Base-by-base conservation (phyloP, 2,329 filamentous ascomycete species). In the Colletotrichum shisoi region DNA sequence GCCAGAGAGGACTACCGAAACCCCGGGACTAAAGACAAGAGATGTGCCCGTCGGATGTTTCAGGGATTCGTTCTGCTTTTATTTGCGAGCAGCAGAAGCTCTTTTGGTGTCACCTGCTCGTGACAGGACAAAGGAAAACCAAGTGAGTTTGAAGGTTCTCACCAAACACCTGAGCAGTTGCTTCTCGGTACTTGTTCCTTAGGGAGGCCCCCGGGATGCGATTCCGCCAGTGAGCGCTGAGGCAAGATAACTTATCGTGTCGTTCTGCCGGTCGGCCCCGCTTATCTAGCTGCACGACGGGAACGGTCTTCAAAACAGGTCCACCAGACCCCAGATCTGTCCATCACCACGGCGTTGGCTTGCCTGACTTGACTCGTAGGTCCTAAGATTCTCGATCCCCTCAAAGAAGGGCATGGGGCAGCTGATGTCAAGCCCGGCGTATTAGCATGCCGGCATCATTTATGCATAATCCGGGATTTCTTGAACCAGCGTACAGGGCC, bases 1-100 rank as follows among this genome's bases (percentile, higher is more conserved):
- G 46, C 58, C 40, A n/a, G 46, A 24, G 45, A 63, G 12, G 39
- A 42, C 27, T 13, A 27, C 48, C 31, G 24, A 21, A 61, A 62
- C 31, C n/a, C 62, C 34, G 42, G 51, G 58, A 44, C 19, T 34
- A 39, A 54, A 44, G 34, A 51, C 45, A 40, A 45, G 56, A 19
- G 24, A 39, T 60, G 61, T 57, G 37, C 54, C 31, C 49, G 46
- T 54, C 40, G 46, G 53, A 67, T 52, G 59, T 67, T 67, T 67
- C 53, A 63, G 60, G 39, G 53, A 49, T 58, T 44, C 34, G 46
- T n/a, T 62, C 56, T 21, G 24, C 48, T 31, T 19, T 21, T n/a
- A 1, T 13, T n/a, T 31, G 19, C n/a, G 19, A 37, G 45, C 39
- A 31, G 21, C 37, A 15, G 21, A 21, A 19, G 37, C 17, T 53